These are phyloP conservation scores for Pisolithus sp. DNA, from an alignment of 768 basidiomycete species.

Conservation along the genomic window DNA sequence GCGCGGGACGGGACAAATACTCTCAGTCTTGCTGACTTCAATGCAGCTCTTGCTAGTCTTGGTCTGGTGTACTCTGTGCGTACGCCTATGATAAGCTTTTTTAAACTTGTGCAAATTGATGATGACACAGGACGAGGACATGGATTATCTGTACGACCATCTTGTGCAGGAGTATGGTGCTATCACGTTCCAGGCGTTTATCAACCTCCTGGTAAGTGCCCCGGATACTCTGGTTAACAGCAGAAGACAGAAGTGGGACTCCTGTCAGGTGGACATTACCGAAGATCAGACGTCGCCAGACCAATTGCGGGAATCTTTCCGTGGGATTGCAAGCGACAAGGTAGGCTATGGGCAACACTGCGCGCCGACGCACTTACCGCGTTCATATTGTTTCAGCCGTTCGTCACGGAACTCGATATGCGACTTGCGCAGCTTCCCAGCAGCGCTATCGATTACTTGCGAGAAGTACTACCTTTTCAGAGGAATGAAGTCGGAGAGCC, in stretches of 20 bases:
- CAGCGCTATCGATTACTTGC: conserved; percentile 72
- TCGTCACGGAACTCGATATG: conserved; percentile 90
- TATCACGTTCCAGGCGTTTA: conserved; percentile 89
- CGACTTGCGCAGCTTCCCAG: conserved; percentile 74
- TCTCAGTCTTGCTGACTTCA: conserved; percentile 76
- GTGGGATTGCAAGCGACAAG: conserved; percentile 86
- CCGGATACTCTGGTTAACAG: neutral
- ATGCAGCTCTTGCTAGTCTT: conserved; percentile 89
- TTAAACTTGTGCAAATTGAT: neutral
- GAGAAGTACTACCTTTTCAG: conserved; percentile 67
- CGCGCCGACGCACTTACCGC: neutral
- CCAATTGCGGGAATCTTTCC: conserved; percentile 90
- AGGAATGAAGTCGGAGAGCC: conserved; percentile 51
- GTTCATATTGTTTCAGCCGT: conserved; percentile 48
- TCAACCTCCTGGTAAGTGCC: conserved; percentile 74
- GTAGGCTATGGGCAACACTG: conserved; percentile 33
- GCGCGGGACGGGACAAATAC: conserved; percentile 92
- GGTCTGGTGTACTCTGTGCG: conserved; percentile 87
- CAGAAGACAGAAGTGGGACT: conserved; percentile 1
- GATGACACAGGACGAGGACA: conserved; percentile 67
- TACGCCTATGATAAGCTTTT: neutral
- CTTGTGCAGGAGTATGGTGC: conserved; percentile 77
- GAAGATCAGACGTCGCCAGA: conserved; percentile 94
- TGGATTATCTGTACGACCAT: conserved; percentile 77
- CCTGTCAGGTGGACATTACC: conserved; percentile 78